A percentile compares a stretch with the other conserved stretches of the same genome.
Evolutionary conservation across 2,329 filamentous ascomycete genomes (phyloP).

Genomic region (Talaromyces sp.): DNA sequence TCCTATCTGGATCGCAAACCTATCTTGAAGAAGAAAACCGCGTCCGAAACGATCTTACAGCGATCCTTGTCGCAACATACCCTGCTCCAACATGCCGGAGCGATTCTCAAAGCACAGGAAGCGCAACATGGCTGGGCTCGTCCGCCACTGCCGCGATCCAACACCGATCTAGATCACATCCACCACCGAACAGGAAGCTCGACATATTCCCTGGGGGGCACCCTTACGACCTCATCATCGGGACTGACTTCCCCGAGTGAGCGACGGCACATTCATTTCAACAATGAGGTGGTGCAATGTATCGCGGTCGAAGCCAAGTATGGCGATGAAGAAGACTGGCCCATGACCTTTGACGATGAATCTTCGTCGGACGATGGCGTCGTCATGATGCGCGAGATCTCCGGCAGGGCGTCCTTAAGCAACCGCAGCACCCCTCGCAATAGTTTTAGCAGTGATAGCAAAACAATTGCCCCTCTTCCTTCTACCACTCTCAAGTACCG

Average conservation of each 20-base stretch:
- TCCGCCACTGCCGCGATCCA: slow-evolving; percentile 61
- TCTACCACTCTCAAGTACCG: slow-evolving; percentile 86
- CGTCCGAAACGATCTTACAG: slow-evolving; percentile 94
- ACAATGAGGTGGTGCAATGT: slow-evolving; percentile 92
- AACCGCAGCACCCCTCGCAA: slow-evolving; percentile 58
- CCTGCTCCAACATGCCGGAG: slow-evolving; percentile 83
- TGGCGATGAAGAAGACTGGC: slow-evolving; percentile 55
- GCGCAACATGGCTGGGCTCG: slow-evolving; percentile 59
- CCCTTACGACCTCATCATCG: slow-evolving; percentile 69
- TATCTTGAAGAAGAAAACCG: slow-evolving; percentile 93
- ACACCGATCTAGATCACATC: slow-evolving; percentile 70
- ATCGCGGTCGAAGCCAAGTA: slow-evolving; percentile 84
- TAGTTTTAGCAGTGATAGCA: slow-evolving; percentile 66
- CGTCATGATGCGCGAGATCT: slow-evolving; percentile 77
- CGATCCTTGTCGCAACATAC: slow-evolving; percentile 85
- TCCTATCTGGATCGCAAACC: slow-evolving; percentile 80
- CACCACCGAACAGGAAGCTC: slow-evolving; percentile 62
- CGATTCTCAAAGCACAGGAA: slow-evolving; percentile 81
- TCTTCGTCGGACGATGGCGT: slow-evolving; percentile 75
- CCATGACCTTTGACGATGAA: slow-evolving; percentile 48
- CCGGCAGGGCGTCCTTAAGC: slow-evolving; percentile 54
- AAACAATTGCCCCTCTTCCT: slow-evolving; percentile 84
- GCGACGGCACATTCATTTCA: slow-evolving; percentile 90
- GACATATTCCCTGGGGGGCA: slow-evolving; percentile 52
- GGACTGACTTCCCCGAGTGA: slow-evolving; percentile 66